These are phyloP conservation scores for Lasiosphaeriaceae sp. DNA, from an alignment of 495 filamentous ascomycete genomes.

Conservation along the genomic window DNA sequence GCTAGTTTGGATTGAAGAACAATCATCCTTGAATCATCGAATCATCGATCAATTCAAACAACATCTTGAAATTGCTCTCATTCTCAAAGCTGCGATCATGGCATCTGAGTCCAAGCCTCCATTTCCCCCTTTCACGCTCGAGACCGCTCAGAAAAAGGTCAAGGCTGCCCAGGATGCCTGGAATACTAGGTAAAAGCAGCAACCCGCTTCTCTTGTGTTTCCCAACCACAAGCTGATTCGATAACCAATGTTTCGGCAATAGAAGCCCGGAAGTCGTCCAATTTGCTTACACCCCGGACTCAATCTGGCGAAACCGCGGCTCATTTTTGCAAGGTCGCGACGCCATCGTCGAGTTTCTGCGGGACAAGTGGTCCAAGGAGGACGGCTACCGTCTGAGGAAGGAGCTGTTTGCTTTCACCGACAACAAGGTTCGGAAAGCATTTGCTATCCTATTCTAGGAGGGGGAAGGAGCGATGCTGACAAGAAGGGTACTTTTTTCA, in stretches of 20 bases:
- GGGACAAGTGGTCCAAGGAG: constrained; percentile 73
- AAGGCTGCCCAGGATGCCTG: constrained; percentile 82
- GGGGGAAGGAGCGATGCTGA: too few species aligned
- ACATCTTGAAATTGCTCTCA: too few species aligned
- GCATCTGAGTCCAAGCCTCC: constrained; percentile 32
- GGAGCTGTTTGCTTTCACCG: constrained; percentile 76
- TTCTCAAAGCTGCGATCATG: constrained; percentile 7
- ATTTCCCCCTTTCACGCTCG: constrained; percentile 75
- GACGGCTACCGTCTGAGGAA: constrained; percentile 74
- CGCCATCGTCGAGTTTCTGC: constrained; percentile 67
- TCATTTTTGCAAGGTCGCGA: constrained; percentile 67
- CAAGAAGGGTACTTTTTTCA: constrained; percentile 8
- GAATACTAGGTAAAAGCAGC: constrained; percentile 64
- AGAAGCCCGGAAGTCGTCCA: constrained; percentile 63
- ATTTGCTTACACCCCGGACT: constrained; percentile 68
- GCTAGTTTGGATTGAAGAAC: too few species aligned
- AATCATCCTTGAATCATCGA: too few species aligned
- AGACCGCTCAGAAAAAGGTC: constrained; percentile 72
- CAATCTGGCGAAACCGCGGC: constrained; percentile 79
- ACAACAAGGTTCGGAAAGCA: constrained; percentile 46
- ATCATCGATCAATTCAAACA: too few species aligned
- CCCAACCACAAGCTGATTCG: too few species aligned
- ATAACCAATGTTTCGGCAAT: background rate
- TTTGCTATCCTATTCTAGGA: too few species aligned
- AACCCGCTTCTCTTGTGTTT: too few species aligned